Evolutionary conservation across 2,329 filamentous ascomycete species (phyloP).

Genomic region (Ophiostoma novo-ulmi): DNA sequence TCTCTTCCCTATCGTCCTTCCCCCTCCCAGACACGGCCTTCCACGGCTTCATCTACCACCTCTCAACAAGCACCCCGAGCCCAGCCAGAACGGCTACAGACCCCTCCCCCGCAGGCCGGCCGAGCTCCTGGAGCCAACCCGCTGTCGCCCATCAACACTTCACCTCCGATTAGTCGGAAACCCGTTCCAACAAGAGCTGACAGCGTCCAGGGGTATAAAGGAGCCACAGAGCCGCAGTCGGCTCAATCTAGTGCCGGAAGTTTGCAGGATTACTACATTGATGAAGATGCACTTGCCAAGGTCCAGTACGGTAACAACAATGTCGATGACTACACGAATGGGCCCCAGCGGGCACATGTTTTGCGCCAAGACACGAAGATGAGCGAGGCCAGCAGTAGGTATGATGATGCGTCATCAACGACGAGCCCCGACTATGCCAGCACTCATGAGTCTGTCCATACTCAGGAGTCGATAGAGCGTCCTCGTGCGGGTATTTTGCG

Average conservation of each 20-base stretch:
- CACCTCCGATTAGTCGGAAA: conserved; percentile 33
- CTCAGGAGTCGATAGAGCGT: conserved; percentile 52
- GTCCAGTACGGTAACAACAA: conserved; percentile 22
- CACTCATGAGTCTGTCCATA: conserved; percentile 52
- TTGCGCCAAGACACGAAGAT: conserved; percentile 37
- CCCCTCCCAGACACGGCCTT: conserved; percentile 6
- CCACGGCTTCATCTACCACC: background rate
- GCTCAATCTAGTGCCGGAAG: conserved; percentile 27
- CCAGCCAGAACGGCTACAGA: conserved; percentile 19
- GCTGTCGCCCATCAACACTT: conserved; percentile 26
- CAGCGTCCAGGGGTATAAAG: conserved; percentile 28
- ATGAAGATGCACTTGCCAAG: conserved; percentile 26
- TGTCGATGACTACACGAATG: background rate
- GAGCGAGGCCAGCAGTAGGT: conserved; percentile 43
- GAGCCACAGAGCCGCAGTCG: conserved; percentile 26
- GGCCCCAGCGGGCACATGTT: conserved; percentile 21
- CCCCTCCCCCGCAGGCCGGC: conserved; percentile 21
- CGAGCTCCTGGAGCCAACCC: conserved; percentile 14
- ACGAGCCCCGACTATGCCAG: conserved; percentile 75
- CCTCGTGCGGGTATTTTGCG: conserved; percentile 76
- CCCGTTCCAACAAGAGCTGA: conserved; percentile 32
- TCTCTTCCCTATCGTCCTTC: conserved; percentile 18
- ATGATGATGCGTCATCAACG: conserved; percentile 61
- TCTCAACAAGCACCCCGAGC: background rate
- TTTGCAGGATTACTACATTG: conserved; percentile 27